Base-by-base conservation (phyloP, 306 rosid species). In the Vigna hirtella region DNA sequence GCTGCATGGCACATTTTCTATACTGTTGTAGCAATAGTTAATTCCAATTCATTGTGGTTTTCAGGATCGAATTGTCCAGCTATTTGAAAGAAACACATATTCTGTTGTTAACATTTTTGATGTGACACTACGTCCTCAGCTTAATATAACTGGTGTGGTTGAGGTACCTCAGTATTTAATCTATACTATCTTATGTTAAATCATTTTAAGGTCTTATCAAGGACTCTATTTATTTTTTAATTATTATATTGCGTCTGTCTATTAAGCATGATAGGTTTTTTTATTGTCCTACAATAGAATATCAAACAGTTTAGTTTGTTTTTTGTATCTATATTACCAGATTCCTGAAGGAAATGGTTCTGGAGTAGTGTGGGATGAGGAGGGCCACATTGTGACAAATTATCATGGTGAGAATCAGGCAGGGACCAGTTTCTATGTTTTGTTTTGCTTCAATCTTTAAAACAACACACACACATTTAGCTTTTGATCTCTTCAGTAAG, bases 261-360 rank as follows among this genome's bases (percentile, higher is more conserved):
- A 64, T 49, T 67, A 50, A 47, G 84, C 36, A 50, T 42, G 20
- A 59, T 58, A 3, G 16, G 36, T 11, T 15, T 30, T 74, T 34
- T 66, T 45, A 45, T 55, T n/a, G 53, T 32, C 57, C 43, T 32
- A 58, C 16, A 36, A 17, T 26, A n/a, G 13, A 52, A 58, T 65
- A 73, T 68, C 24, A 47, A 77, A 45, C 16, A 40, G 64, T 63
- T 26, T 73, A 57, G 62, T 77, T 62, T 49, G 10, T 28, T 49
- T 32, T 75, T 80, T 67, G 50, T 7, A 30, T 69, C 66, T 40
- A 64, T 78, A 18, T 78, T 52, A 48, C 34, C 88, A 95, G 99
- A 81, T 95, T 87, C 98, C 99, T 18, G 99, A 95, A 87, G 99
- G 99, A 87, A 92, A 95, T 84, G 99, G 98, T 80, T 93, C 99